Base-by-base conservation (phyloP, 2,329 filamentous ascomycete species). In the Fusarium torreyae region DNA sequence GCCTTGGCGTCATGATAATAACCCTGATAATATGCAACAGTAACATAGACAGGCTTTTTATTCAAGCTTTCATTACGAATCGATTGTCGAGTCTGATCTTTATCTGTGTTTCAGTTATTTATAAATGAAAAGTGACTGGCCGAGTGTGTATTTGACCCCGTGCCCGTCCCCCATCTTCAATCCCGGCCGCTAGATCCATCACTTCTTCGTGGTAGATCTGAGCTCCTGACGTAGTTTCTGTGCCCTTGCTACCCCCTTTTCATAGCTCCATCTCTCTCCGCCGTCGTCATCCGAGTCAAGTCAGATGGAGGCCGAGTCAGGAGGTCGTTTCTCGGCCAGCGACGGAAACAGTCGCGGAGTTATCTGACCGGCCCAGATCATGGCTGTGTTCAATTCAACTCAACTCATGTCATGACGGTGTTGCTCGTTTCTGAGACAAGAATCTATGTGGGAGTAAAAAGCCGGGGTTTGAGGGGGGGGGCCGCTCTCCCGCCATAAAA, bases 221-320 rank as follows among this genome's bases (percentile, higher is more conserved):
- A 64, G 57, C 63, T 70, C 64, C 58, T 70, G 68, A 66, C 63
- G 63, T 64, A 70, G 59, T 49, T 52, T 34, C 18, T 48, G 44
- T 57, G 40, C 57, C 61, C 42, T 58, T 49, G 39, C 54, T 66
- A 51, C 39, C 58, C 45, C 56, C 51, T 56, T 63, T 52, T 51
- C 61, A 71, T 31, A 61, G 61, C 69, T 74, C 69, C 57, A 57
- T 57, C 60, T 64, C 52, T 53, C 18, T 53, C 55, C 39, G 58
- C 51, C 67, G 57, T 74, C 72, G 70, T 73, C 72, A 74, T 74
- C 66, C 72, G 72, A 74, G 66, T 74, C 72, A 70, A 72, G 72
- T 74, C 72, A 74, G 60, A 72, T 74, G 72, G 68, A 59, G 60
- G 54, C 57, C 68, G 68, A 74, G 72, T 74, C 72, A 74, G 71